Conservation (phyloP, 73 alveolate species). For the Uronychia setigera region DNA sequence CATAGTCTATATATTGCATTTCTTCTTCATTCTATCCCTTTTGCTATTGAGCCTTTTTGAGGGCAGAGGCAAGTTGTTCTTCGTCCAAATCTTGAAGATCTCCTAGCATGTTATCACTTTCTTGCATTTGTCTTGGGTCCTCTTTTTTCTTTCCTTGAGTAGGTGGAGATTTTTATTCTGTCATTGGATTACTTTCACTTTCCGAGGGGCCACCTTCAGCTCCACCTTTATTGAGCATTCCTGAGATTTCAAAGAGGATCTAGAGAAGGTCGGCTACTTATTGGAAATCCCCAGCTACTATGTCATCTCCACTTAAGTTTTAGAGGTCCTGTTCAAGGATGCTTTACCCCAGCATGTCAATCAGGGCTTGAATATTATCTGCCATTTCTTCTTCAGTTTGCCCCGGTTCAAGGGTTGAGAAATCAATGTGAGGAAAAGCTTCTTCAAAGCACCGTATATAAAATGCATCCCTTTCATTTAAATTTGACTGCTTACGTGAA, state of each 20-base stretch:
- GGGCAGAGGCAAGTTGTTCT: neutral
- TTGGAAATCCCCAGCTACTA: slow-evolving; percentile 26
- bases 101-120: neutral
- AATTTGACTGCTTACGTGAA: neutral
- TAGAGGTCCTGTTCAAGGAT: slow-evolving; percentile 23
- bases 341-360: slow-evolving; percentile 13
- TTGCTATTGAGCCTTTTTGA: neutral
- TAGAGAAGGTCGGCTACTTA: slow-evolving; percentile 31
- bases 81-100: neutral
- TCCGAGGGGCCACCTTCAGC: neutral
- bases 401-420: slow-evolving; percentile 31
- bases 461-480: slow-evolving; percentile 16
- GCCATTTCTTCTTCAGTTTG: slow-evolving; percentile 38
- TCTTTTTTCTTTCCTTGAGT: neutral
- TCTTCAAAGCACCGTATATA: slow-evolving; percentile 33
- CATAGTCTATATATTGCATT: neutral
- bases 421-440: slow-evolving; percentile 26
- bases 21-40: neutral
- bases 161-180: neutral
- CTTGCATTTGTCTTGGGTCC: neutral
- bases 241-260: slow-evolving; percentile 17
- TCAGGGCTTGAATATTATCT: slow-evolving; percentile 17
- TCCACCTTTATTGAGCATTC: neutral
- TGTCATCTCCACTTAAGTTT: slow-evolving; percentile 23
- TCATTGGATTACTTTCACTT: neutral